These are phyloP conservation scores for Wickerhamomyces sp. DNA, from an alignment of 1,139 yeast genomes.

Conservation along the genomic window DNA sequence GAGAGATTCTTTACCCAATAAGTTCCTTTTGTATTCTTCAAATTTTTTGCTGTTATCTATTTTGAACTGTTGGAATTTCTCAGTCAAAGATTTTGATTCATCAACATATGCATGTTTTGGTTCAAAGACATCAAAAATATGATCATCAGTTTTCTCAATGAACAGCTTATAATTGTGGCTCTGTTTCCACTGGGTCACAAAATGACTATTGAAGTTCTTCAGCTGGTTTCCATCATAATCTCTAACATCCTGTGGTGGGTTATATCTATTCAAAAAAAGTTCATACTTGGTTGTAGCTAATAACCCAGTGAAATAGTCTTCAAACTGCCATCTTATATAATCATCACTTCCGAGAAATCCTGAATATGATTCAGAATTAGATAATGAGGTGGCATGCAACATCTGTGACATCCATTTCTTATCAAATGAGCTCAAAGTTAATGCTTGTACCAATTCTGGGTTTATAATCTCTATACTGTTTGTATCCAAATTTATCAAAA, in stretches of 20 bases:
- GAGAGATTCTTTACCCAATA: slow-evolving; percentile 5
- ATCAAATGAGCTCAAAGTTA: slow-evolving; percentile 61
- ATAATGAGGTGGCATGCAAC: slow-evolving; percentile 20
- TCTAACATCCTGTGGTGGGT: slow-evolving; percentile 31
- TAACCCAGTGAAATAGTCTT: slow-evolving; percentile 79
- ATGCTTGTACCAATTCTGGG: slow-evolving; percentile 34
- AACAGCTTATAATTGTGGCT: slow-evolving; percentile 71
- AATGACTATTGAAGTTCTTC: slow-evolving; percentile 47
- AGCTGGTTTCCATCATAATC: slow-evolving; percentile 35
- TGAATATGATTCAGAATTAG: slow-evolving; percentile 38
- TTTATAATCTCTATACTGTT: slow-evolving; percentile 43
- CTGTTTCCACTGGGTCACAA: slow-evolving; percentile 59
- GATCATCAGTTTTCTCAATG: slow-evolving; percentile 74
- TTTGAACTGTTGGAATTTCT: slow-evolving; percentile 28
- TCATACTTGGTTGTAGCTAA: slow-evolving; percentile 69
- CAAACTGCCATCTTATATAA: slow-evolving; percentile 81
- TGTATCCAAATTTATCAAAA: slow-evolving; percentile 52
- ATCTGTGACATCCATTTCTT: slow-evolving; percentile 49
- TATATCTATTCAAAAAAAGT: slow-evolving; percentile 44
- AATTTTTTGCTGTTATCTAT: slow-evolving; percentile 19
- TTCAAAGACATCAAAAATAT: slow-evolving; percentile 80
- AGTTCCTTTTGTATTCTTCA: slow-evolving; percentile 17
- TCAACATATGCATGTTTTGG: slow-evolving; percentile 54
- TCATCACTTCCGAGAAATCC: slow-evolving; percentile 80
- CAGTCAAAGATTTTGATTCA: slow-evolving; percentile 29